Evolutionary conservation across 2,329 filamentous ascomycete species (phyloP).

Genomic region (Cercospora citrullina): DNA sequence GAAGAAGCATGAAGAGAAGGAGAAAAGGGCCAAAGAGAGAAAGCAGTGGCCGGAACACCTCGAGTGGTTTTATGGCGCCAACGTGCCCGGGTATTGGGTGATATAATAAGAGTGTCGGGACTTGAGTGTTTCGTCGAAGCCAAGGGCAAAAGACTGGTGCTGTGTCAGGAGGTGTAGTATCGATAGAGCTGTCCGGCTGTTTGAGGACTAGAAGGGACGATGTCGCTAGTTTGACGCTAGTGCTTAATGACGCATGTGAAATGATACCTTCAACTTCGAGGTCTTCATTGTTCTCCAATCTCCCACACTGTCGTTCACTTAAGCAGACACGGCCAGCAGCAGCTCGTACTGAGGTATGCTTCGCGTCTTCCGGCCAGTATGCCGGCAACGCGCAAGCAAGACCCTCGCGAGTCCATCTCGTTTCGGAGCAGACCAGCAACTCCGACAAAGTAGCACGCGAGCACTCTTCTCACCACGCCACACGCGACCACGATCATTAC

Average conservation of each 20-base stretch:
- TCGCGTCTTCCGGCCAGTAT: conserved; percentile 32
- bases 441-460: conserved; percentile 14
- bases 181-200: background rate
- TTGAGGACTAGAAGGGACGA: background rate
- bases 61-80: conserved; percentile 3
- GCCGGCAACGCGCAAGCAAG: conserved; percentile 36
- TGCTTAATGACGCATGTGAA: conserved; percentile 11
- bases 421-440: conserved; percentile 27
- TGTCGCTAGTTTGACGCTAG: conserved; percentile 1
- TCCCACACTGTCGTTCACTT: conserved; percentile 2
- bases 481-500: background rate
- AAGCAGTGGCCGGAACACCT: conserved; percentile 9
- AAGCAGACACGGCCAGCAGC: background rate
- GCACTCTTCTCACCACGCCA: conserved; percentile 6
- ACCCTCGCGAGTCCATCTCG: conserved; percentile 30
- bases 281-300: background rate
- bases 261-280: background rate
- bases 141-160: background rate
- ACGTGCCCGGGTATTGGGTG: conserved; percentile 6
- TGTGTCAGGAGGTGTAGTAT: background rate
- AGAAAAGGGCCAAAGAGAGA: background rate
- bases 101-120: background rate
- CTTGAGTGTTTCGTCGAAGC: background rate
- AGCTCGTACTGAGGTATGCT: conserved; percentile 25
- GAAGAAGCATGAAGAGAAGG: conserved; percentile 8